Conservation (phyloP, 306 rosid genomes). For the Citrullus mucosospermus region DNA sequence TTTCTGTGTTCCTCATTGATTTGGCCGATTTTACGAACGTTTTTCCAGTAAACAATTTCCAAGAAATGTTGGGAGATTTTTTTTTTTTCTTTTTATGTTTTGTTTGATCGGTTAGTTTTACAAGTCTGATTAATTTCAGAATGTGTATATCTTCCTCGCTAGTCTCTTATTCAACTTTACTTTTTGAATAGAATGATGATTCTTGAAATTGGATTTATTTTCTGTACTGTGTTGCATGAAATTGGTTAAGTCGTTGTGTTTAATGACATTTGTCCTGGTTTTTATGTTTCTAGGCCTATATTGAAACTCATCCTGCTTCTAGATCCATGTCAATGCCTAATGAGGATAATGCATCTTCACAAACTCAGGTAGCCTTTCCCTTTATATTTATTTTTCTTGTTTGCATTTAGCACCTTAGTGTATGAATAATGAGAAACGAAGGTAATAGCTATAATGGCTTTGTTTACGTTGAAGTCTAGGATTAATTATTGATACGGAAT, state of each 20-base stretch:
- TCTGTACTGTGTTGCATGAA: not conserved
- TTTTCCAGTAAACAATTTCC: not conserved
- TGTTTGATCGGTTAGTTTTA: not conserved
- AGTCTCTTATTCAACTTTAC: not conserved
- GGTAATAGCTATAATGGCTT: not conserved
- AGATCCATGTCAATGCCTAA: slow-evolving; percentile 42
- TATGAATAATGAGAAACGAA: not conserved
- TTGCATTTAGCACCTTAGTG: slow-evolving; percentile 4
- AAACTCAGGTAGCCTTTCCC: slow-evolving; percentile 41
- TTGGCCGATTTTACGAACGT: not conserved
- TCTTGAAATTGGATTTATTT: not conserved
- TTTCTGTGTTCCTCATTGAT: not conserved
- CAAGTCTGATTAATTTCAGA: not conserved
- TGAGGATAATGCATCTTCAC: slow-evolving; percentile 44
- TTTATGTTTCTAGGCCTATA: not conserved
- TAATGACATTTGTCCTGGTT: not conserved
- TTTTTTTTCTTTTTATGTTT: not conserved
- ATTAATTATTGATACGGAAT: not conserved
- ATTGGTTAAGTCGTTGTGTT: not conserved
- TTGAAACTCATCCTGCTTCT: slow-evolving; percentile 11
- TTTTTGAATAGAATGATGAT: not conserved
- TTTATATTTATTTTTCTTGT: not conserved
- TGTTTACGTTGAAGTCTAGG: not conserved
- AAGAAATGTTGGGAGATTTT: not conserved
- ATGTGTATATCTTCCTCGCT: not conserved